Percentiles rank a stretch among this genome's conserved stretches.
Evolutionary conservation across 1,284 basidiomycete genomes (phyloP).

Genomic region (Ceratobasidium papillatum): DNA sequence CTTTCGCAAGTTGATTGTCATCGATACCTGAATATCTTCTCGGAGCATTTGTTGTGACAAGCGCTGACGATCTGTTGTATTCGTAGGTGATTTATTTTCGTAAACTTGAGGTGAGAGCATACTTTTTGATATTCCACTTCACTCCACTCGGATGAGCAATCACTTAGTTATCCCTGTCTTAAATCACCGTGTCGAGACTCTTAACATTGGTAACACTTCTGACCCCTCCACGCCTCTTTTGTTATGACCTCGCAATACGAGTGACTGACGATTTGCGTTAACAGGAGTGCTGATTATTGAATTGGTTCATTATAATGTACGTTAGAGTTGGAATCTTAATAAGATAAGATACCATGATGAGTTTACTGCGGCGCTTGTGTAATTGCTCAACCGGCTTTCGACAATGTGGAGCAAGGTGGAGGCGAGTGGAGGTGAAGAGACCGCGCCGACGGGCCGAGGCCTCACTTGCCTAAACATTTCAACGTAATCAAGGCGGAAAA

Average conservation of each 20-base stretch:
- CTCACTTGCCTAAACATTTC: no score
- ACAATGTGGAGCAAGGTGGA: no score
- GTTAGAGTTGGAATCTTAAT: not conserved
- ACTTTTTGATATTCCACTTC: not conserved
- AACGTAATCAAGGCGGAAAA: no score
- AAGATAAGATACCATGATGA: no score
- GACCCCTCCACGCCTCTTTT: not conserved
- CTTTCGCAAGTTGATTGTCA: conserved; percentile 33
- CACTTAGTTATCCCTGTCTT: conserved; percentile 40
- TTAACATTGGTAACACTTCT: conserved; percentile 37
- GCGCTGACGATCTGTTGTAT: not conserved
- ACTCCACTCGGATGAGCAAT: conserved; percentile 20
- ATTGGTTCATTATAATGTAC: not conserved
- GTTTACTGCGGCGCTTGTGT: no score
- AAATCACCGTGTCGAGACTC: conserved; percentile 29
- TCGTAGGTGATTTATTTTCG: not conserved
- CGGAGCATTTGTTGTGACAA: not conserved
- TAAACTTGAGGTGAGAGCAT: not conserved
- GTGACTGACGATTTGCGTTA: not conserved
- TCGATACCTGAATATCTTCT: conserved; percentile 18
- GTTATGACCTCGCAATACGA: not conserved
- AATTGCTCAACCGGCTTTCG: no score
- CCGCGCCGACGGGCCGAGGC: not conserved
- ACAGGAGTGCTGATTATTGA: not conserved
- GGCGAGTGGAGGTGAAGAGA: no score